Evolutionary conservation across 192 early-diverging fungal species (phyloP), one percentile per base, ranked within the genome.

Genomic region (Lunasporangiospora selenospora): DNA sequence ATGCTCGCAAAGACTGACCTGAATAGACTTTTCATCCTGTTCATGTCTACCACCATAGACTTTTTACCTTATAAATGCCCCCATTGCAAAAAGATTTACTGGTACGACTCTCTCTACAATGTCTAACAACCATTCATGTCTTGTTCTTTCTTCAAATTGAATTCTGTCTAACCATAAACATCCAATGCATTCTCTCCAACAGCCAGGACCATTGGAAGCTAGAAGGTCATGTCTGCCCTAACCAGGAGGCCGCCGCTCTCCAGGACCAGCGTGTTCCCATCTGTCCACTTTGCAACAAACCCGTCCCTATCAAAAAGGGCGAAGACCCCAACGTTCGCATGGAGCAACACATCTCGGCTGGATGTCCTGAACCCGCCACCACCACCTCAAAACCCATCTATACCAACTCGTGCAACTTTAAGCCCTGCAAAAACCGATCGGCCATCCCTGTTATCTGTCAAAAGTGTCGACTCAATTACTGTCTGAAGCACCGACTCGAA

Each of bases 401-500:
- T 23, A 65, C 75, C 24, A 87, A 88, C 51, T 65, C 77, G 15
- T 95, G 94, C 62, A 67, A 77, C 18, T 76, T 78, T 32, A 79
- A 76, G 36, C 77, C 82, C 1, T 95, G 94, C 55, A 87, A 80
- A 38, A 83, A 83, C 29, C 81, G 88, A 45, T 78, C 88, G 10
- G 57, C 90, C 18, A 86, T 93, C 4, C 85, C 83, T 29, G 85
- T 92, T 13, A 42, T 76, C 31, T 95, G 94, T 71, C 60, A 81
- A 18, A 70, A 62, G 10, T 95, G 94, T 69, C 56, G 75, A 18
- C 60, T 80, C 26, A 78, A 78, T 31, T 94, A 84, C 58, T 95
- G 94, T 71, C 77, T 95, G 43, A 88, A 88, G 58, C 94, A 95
- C 78, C 85, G 92, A 26, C 73, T 92, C 33, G 87, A 89, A 37